These are phyloP conservation scores for Penicillium simplicissimum DNA, from an alignment of 495 filamentous ascomycete species.

Conservation along the genomic window DNA sequence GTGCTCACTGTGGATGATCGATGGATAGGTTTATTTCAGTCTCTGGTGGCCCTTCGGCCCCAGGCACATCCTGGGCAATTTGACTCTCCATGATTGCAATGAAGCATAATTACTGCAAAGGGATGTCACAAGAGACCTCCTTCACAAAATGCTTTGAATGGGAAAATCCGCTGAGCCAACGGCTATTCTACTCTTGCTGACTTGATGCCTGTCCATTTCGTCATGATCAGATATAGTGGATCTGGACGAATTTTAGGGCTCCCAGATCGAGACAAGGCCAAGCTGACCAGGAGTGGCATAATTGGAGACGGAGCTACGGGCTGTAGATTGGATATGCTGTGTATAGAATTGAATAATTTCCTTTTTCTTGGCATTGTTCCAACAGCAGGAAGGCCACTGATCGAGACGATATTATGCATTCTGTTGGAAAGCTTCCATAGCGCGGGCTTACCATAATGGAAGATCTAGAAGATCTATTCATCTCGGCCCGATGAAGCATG, in stretches of 20 bases:
- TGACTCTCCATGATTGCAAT: not conserved
- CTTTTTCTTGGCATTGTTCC: no score
- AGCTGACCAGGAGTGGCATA: not conserved
- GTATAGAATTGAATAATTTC: no score
- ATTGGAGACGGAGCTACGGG: not conserved
- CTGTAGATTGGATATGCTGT: not conserved
- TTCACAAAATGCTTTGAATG: not conserved
- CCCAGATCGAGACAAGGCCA: not conserved
- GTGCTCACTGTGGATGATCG: slow-evolving; percentile 8
- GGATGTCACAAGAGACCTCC: not conserved
- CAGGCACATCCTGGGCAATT: not conserved
- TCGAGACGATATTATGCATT: no score
- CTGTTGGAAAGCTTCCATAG: no score
- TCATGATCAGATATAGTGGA: not conserved
- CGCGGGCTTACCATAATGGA: no score
- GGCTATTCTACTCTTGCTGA: not conserved
- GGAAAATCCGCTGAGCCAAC: slow-evolving; percentile 4
- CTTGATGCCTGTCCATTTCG: not conserved
- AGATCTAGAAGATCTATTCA: no score
- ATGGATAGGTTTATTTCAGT: not conserved
- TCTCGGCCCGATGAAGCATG: no score
- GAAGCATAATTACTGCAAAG: not conserved
- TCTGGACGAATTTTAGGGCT: not conserved
- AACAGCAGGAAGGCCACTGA: no score
- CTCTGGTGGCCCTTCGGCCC: not conserved